Conservation (phyloP, 805 yeast genomes). For the Cyberlindnera mrakii region DNA sequence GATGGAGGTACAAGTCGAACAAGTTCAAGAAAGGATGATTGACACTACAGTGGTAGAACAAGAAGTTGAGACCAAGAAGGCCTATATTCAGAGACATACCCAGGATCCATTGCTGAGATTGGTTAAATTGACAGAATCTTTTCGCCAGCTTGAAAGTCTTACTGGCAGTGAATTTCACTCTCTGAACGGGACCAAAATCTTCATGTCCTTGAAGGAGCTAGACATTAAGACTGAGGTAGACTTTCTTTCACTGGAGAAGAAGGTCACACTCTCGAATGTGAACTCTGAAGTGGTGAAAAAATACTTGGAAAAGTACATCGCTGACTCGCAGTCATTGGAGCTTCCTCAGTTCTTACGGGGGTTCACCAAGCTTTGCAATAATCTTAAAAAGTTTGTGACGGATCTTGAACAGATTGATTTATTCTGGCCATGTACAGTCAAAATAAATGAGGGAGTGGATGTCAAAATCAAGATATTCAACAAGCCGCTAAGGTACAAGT, state of each 20-base stretch:
- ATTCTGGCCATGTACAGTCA: constrained; percentile 8
- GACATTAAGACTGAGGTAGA: constrained; percentile 8
- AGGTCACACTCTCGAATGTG: neutral
- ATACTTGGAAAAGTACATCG: constrained; percentile 8
- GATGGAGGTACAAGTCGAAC: constrained; percentile 8
- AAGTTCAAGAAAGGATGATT: constrained; percentile 3
- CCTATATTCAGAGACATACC: constrained; percentile 13
- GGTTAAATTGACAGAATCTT: constrained; percentile 3
- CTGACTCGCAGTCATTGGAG: neutral
- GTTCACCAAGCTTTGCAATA: constrained; percentile 1
- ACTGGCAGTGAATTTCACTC: constrained; percentile 11
- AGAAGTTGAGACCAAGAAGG: constrained; percentile 10
- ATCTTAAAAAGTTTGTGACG: constrained; percentile 6
- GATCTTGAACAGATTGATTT: constrained; percentile 17
- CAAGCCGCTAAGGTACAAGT: constrained; percentile 14
- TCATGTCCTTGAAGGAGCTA: constrained; percentile 4
- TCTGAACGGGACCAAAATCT: constrained; percentile 7
- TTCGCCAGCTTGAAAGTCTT: constrained; percentile 9
- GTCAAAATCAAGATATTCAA: constrained; percentile 16
- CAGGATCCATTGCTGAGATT: constrained; percentile 18
- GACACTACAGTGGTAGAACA: constrained; percentile 16
- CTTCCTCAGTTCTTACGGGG: constrained; percentile 3
- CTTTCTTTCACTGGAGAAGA: neutral
- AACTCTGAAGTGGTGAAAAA: neutral
- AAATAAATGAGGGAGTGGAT: constrained; percentile 2